phyloP scores from a whole-genome alignment of 805 yeast genomes.

The Metschnikowia chrysomelidarum region DNA sequence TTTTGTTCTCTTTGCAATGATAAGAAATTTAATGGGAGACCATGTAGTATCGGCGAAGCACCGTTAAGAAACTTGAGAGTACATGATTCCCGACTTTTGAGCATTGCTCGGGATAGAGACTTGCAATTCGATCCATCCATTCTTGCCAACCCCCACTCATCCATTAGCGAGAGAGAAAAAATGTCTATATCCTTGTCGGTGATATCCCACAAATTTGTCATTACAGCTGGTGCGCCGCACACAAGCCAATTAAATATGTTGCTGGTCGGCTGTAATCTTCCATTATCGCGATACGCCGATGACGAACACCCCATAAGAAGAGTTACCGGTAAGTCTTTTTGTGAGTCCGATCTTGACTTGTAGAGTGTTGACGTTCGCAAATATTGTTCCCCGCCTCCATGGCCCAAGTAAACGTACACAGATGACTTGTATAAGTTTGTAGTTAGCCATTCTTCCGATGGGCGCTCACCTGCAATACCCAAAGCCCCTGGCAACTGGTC shows the following conservation, averaged over 20 bases:
- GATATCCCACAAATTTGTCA: slow-evolving; percentile 94
- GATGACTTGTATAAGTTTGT: slow-evolving; percentile 38
- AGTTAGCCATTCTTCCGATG: slow-evolving; percentile 53
- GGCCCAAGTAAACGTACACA: slow-evolving; percentile 81
- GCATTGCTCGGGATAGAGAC: slow-evolving; percentile 56
- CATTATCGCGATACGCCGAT: slow-evolving; percentile 58
- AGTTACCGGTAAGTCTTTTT: slow-evolving; percentile 53
- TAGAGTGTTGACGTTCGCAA: slow-evolving; percentile 52
- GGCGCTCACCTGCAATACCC: slow-evolving; percentile 54
- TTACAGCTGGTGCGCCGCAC: slow-evolving; percentile 79
- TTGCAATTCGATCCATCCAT: slow-evolving; percentile 11
- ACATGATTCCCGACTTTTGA: slow-evolving; percentile 63
- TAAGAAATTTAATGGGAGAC: slow-evolving; percentile 57
- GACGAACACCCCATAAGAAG: slow-evolving; percentile 90
- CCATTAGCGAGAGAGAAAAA: slow-evolving; percentile 61
- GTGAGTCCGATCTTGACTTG: slow-evolving; percentile 23
- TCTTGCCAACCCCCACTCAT: slow-evolving; percentile 59
- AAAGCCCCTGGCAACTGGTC: slow-evolving; percentile 41
- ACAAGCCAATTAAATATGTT: slow-evolving; percentile 71
- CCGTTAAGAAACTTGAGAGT: slow-evolving; percentile 77
- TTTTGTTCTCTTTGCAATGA: background rate
- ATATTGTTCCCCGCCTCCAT: slow-evolving; percentile 94
- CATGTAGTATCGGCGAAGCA: slow-evolving; percentile 89
- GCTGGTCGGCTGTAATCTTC: slow-evolving; percentile 70
- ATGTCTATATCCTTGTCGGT: slow-evolving; percentile 93